Percentiles rank a stretch among this genome's conserved stretches.
Evolutionary conservation across 2,329 filamentous ascomycete species (phyloP).

Genomic region (Elsinoe batatas): DNA sequence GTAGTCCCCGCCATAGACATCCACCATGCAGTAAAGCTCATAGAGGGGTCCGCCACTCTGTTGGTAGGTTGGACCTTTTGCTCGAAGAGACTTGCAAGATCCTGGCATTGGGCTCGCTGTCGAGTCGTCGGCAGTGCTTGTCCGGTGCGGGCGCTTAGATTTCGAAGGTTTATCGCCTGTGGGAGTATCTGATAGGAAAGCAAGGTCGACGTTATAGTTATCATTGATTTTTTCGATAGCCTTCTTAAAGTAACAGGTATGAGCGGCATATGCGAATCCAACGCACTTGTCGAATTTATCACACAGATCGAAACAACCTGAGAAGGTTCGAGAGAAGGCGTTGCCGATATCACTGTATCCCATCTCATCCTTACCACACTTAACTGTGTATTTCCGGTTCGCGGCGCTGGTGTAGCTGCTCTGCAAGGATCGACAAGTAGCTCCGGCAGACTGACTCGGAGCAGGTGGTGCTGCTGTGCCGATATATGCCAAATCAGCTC

Average conservation of each 20-base stretch:
- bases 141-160: not conserved
- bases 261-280: constrained; percentile 8
- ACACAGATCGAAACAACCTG: constrained; percentile 7
- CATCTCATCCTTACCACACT: constrained; percentile 10
- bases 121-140: not conserved
- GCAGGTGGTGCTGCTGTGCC: not conserved
- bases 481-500: constrained; percentile 8
- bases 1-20: constrained; percentile 11
- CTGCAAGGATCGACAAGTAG: not conserved
- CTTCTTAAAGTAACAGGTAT: constrained; percentile 9
- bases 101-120: not conserved
- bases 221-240: constrained; percentile 4
- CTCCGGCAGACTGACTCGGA: not conserved
- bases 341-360: constrained; percentile 8
- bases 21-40: not conserved
- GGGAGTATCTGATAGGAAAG: not conserved
- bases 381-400: constrained; percentile 1
- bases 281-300: constrained; percentile 10
- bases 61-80: not conserved
- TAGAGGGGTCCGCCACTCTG: not conserved
- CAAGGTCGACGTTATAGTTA: constrained; percentile 9
- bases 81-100: not conserved
- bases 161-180: not conserved
- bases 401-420: not conserved
- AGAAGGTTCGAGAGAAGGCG: not conserved